phyloP scores from a whole-genome alignment of 352 stramenopile genomes.

The Halophytophthora polymorphica region DNA sequence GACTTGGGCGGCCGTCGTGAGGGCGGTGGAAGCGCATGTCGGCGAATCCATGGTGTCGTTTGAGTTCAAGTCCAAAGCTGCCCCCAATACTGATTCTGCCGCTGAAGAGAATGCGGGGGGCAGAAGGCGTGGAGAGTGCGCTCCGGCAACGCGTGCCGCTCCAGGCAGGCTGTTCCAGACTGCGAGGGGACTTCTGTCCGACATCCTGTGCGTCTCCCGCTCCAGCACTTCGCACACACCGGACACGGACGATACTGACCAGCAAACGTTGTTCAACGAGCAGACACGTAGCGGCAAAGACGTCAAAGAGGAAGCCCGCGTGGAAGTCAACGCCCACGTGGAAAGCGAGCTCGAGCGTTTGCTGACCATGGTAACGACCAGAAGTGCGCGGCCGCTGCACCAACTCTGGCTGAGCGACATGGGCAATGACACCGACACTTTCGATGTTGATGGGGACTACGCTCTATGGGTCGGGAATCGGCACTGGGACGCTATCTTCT shows the following conservation, averaged over 20 bases:
- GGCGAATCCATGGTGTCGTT: conserved; percentile 10
- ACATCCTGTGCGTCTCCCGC: too few relatives aligned
- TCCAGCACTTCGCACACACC: too few relatives aligned
- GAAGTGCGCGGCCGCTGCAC: background rate
- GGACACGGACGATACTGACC: background rate
- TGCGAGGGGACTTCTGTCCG: too few relatives aligned
- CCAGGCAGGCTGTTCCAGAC: too few relatives aligned
- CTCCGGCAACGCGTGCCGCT: too few relatives aligned
- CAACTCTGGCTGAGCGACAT: conserved; percentile 12
- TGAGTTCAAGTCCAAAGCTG: conserved; percentile 12
- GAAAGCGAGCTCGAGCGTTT: conserved; percentile 11
- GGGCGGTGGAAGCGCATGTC: conserved; percentile 7
- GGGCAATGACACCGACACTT: conserved; percentile 3
- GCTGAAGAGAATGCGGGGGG: background rate
- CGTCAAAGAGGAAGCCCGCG: background rate
- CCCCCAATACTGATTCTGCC: background rate
- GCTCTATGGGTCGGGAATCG: background rate
- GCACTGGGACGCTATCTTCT: conserved; percentile 7
- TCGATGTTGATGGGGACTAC: background rate
- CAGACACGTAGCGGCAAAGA: background rate
- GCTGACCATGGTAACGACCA: background rate
- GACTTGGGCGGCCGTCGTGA: conserved; percentile 8
- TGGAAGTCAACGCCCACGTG: conserved; percentile 1
- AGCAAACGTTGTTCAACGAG: conserved; percentile 1
- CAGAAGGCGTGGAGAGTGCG: background rate